These are phyloP conservation scores for Grifola frondosa DNA, from an alignment of 1,284 basidiomycete species.

Conservation along the genomic window DNA sequence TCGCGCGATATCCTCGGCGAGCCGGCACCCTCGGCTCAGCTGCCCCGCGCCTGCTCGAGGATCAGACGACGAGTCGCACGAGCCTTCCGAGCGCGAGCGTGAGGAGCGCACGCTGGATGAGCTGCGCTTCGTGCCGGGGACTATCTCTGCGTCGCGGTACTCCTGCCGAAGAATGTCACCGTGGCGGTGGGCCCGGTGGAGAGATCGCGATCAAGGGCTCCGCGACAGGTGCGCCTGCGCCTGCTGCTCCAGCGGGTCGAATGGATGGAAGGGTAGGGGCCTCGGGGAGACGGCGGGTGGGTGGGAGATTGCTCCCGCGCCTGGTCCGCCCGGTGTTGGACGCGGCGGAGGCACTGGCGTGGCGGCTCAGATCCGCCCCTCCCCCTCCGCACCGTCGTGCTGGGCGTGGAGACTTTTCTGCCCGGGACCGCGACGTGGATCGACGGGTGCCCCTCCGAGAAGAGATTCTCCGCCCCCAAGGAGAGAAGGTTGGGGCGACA, in stretches of 20 bases:
- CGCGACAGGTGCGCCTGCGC: conserved; percentile 28
- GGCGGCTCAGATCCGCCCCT: conserved; percentile 46
- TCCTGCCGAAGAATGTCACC: conserved; percentile 65
- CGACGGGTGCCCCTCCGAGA: conserved; percentile 35
- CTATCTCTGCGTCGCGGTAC: conserved; percentile 67
- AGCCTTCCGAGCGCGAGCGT: conserved; percentile 34
- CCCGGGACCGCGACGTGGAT: conserved; percentile 23
- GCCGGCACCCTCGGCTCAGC: conserved; percentile 57
- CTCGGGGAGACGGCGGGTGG: conserved; percentile 49
- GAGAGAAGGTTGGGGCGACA: conserved; percentile 37
- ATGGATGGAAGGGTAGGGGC: conserved; percentile 38
- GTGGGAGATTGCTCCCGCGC: conserved; percentile 34
- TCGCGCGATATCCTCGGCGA: conserved; percentile 77
- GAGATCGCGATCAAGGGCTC: conserved; percentile 50
- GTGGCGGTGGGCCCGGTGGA: conserved; percentile 41
- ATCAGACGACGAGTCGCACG: conserved; percentile 38
- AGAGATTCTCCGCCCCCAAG: conserved; percentile 44
- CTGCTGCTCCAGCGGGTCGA: conserved; percentile 29
- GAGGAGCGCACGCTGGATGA: conserved; percentile 72
- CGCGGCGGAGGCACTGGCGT: conserved; percentile 70
- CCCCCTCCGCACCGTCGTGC: conserved; percentile 43
- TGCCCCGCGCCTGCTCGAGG: conserved; percentile 59
- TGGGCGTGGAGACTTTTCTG: conserved; percentile 33
- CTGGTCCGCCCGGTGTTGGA: conserved; percentile 35
- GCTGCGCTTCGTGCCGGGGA: conserved; percentile 77